Evolutionary conservation across 176 grass and related monocot genomes (phyloP).

Genomic region (Hsuehochloa calcarea): DNA sequence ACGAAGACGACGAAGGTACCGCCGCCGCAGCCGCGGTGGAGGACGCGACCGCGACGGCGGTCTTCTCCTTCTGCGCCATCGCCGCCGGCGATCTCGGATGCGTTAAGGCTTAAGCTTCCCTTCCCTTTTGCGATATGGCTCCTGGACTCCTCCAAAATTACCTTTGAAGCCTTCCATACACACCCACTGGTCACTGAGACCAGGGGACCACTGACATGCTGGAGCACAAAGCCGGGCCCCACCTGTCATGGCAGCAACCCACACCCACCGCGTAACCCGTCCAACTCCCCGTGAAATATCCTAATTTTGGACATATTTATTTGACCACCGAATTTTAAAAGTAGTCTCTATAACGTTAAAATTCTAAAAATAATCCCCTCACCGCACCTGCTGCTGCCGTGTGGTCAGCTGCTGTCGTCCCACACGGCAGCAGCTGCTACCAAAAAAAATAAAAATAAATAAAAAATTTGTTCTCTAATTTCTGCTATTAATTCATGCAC

Average conservation of each 20-base stretch:
- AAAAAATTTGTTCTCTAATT: neutral
- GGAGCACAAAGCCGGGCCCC: neutral
- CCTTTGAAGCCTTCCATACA: neutral
- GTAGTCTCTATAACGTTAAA: too few relatives aligned
- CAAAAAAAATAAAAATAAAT: too few relatives aligned
- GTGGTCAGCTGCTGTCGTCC: too few relatives aligned
- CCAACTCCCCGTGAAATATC: too few relatives aligned
- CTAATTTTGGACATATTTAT: too few relatives aligned
- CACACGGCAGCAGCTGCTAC: too few relatives aligned
- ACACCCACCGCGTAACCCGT: neutral
- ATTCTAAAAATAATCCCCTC: too few relatives aligned
- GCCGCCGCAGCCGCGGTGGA: neutral
- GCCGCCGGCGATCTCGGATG: constrained; percentile 17
- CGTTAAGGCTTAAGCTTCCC: neutral
- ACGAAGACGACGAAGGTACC: neutral
- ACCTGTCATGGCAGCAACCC: neutral
- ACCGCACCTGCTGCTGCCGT: too few relatives aligned
- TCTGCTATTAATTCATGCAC: neutral
- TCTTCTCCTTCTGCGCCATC: constrained; percentile 46
- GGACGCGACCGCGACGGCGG: neutral
- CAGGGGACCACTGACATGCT: too few relatives aligned
- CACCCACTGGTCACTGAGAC: neutral
- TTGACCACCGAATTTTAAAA: too few relatives aligned
- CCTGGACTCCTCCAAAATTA: neutral
- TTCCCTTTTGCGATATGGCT: neutral